Percentiles rank a stretch among this genome's conserved stretches.
Evolutionary conservation across 1,284 basidiomycete species (phyloP).

Genomic region (Ganoderma lucidum): DNA sequence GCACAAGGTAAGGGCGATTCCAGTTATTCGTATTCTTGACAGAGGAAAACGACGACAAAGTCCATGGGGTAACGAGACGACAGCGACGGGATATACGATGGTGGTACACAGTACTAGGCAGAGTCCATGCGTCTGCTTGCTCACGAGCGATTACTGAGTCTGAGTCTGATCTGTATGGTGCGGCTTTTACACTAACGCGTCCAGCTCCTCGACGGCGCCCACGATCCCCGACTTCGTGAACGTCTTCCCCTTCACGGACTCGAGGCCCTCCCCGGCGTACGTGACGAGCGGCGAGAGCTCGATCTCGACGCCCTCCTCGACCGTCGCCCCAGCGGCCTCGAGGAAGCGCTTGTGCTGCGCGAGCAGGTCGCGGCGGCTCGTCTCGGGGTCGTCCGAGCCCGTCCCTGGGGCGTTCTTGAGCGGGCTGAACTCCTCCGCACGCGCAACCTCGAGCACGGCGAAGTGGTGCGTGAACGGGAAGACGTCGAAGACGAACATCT

Average conservation of each 20-base stretch:
- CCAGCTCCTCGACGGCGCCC: conserved; percentile 57
- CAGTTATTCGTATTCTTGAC: background rate
- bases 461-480: conserved; percentile 92
- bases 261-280: conserved; percentile 94
- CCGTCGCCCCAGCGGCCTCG: conserved; percentile 77
- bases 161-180: background rate
- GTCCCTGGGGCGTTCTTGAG: conserved; percentile 98
- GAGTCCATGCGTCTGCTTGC: conserved; percentile 15
- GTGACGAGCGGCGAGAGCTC: conserved; percentile 91
- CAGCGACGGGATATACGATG: conserved; percentile 27
- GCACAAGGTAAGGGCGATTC: background rate
- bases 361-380: conserved; percentile 89
- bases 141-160: background rate
- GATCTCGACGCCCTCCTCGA: conserved; percentile 80
- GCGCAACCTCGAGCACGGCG: conserved; percentile 88
- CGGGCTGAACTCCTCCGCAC: conserved; percentile 94
- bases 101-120: conserved; percentile 26
- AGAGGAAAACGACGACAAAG: conserved; percentile 13
- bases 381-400: conserved; percentile 92
- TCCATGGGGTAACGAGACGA: conserved; percentile 22
- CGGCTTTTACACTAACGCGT: conserved; percentile 47
- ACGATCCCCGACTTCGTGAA: conserved; percentile 71
- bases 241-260: conserved; percentile 79
- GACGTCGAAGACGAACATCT: conserved; percentile 99
- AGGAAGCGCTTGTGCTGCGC: conserved; percentile 92